These are phyloP conservation scores for Panicum virgatum DNA, from an alignment of 202 grass and related monocot species.

Conservation along the genomic window DNA sequence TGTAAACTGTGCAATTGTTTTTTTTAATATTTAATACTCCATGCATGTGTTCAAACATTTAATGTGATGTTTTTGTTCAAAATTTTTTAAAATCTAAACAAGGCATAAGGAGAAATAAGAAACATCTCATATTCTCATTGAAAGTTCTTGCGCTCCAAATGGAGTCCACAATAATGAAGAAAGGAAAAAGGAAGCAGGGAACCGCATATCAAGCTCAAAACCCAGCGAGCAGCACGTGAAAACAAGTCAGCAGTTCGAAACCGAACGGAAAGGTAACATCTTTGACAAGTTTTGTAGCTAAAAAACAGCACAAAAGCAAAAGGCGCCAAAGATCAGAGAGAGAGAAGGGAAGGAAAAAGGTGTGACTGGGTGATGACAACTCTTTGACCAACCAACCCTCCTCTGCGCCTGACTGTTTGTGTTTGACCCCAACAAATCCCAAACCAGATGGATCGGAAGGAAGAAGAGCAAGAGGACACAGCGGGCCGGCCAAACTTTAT, in stretches of 20 bases:
- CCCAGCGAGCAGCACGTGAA: background rate
- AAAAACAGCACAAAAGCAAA: constrained; percentile 1
- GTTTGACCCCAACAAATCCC: constrained; percentile 4
- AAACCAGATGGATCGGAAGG: too few relatives aligned
- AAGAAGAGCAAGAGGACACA: background rate
- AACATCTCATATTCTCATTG: background rate
- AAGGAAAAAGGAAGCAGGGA: background rate
- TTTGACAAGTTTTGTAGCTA: background rate
- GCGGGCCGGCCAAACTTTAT: constrained; percentile 14
- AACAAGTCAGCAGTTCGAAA: background rate
- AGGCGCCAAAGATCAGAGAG: too few relatives aligned
- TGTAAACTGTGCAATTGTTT: too few relatives aligned
- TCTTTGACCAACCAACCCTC: background rate
- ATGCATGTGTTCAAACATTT: too few relatives aligned
- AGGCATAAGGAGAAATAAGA: background rate
- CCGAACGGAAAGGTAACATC: background rate
- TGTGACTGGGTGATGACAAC: background rate
- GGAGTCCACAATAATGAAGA: background rate
- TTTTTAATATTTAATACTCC: too few relatives aligned
- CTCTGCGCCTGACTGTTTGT: background rate
- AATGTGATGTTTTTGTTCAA: too few relatives aligned
- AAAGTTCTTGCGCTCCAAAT: background rate
- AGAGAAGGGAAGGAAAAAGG: background rate
- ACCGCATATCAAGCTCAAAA: background rate
- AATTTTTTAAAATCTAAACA: too few relatives aligned